Conservation (phyloP, 1,284 basidiomycete genomes). For the Leccinum solheimii region DNA sequence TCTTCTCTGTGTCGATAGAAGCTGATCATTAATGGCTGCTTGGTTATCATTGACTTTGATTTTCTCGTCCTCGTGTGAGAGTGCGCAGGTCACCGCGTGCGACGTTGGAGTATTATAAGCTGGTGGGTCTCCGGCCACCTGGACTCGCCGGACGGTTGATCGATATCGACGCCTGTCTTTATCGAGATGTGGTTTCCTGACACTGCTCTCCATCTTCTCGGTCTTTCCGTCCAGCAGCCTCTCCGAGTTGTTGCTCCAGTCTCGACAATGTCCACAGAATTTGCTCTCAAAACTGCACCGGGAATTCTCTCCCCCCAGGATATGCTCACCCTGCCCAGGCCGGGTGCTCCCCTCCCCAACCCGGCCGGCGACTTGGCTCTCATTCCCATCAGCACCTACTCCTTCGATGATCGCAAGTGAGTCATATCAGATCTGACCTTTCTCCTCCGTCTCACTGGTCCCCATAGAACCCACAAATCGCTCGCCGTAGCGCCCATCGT, state of each 20-base stretch:
- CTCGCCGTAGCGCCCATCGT: constrained; percentile 64
- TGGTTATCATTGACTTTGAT: background rate
- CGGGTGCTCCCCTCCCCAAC: constrained; percentile 66
- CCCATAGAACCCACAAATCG: constrained; percentile 64
- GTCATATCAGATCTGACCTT: constrained; percentile 28
- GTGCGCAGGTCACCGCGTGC: background rate
- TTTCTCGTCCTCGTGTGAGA: background rate
- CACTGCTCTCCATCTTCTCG: constrained; percentile 41
- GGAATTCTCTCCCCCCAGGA: constrained; percentile 71
- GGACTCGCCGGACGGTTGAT: background rate
- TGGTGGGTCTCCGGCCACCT: background rate
- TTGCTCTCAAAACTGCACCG: constrained; percentile 54
- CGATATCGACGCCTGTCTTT: constrained; percentile 9
- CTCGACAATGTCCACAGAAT: constrained; percentile 41
- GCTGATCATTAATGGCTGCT: too few relatives aligned
- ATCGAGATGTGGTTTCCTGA: constrained; percentile 37
- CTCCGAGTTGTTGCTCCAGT: constrained; percentile 31
- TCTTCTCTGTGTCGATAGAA: too few relatives aligned
- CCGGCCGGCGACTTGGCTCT: constrained; percentile 64
- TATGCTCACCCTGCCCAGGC: constrained; percentile 70
- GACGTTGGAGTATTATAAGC: background rate
- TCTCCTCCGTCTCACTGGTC: background rate
- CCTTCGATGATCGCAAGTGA: constrained; percentile 69
- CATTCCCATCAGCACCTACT: constrained; percentile 67
- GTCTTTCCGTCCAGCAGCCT: constrained; percentile 53